Conservation (phyloP, 345 rosid species). For the Lepidium didymum region DNA sequence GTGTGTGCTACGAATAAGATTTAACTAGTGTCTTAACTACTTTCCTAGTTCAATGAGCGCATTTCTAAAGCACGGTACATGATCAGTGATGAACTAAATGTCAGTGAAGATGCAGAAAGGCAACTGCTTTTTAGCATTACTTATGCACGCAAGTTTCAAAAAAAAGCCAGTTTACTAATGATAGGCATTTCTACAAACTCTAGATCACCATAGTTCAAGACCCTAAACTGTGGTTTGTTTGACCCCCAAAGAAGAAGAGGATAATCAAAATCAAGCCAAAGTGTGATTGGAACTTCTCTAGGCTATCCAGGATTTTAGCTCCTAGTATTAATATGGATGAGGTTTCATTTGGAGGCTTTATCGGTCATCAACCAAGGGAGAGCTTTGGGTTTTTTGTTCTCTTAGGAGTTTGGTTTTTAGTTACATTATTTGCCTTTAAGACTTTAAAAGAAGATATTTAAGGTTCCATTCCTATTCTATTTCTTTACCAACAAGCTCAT, state of each 20-base stretch:
- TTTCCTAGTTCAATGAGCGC: conserved; percentile 1
- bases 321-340: background rate
- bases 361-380: background rate
- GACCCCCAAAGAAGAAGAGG: background rate
- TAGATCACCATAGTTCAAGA: background rate
- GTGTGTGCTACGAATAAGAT: background rate
- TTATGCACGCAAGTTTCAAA: background rate
- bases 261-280: background rate
- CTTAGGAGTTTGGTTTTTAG: background rate
- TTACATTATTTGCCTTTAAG: background rate
- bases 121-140: background rate
- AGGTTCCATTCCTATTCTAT: background rate
- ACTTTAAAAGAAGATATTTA: background rate
- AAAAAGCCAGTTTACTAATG: background rate
- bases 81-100: background rate
- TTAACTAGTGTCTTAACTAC: background rate
- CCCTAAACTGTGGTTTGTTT: background rate
- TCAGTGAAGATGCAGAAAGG: background rate
- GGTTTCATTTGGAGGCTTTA: background rate
- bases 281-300: background rate
- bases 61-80: background rate
- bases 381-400: background rate
- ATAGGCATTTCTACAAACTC: background rate
- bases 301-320: background rate
- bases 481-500: background rate